Evolutionary conservation across 148 eudicot species (phyloP).

Genomic region (Fagopyrum tataricum): DNA sequence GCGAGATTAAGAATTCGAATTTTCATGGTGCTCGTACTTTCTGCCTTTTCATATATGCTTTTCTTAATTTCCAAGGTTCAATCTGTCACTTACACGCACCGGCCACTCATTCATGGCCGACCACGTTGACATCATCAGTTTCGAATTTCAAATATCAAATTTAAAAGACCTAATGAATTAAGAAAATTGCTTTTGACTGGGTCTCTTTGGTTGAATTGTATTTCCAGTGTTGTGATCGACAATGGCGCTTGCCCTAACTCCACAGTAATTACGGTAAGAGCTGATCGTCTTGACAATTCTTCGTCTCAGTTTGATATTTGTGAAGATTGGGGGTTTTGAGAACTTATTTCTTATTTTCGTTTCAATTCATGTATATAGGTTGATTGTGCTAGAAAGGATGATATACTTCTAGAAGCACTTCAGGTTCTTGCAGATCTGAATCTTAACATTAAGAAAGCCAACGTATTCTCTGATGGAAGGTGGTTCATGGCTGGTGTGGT

Average conservation of each 20-base stretch:
- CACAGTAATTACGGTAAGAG: constrained; percentile 66
- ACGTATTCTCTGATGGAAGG: constrained; percentile 82
- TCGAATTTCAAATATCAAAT: background rate
- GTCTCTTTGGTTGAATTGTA: background rate
- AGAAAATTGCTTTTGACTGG: background rate
- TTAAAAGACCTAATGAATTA: background rate
- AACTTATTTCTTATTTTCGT: background rate
- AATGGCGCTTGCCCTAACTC: constrained; percentile 66
- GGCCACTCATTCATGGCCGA: background rate
- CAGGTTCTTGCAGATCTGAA: constrained; percentile 84
- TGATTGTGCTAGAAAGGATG: constrained; percentile 82
- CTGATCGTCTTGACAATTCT: background rate
- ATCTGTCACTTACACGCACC: background rate
- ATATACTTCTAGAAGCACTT: constrained; percentile 80
- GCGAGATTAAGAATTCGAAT: background rate
- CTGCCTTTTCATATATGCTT: background rate
- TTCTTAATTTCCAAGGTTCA: background rate
- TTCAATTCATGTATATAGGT: constrained; percentile 25
- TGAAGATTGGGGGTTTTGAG: background rate
- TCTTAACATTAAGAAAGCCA: constrained; percentile 70
- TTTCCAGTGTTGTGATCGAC: constrained; percentile 71
- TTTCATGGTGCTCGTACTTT: background rate
- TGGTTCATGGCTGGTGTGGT: constrained; percentile 96
- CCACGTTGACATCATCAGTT: background rate
- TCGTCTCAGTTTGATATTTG: background rate